Percentiles rank a stretch among this genome's conserved stretches.
Conservation (phyloP, 352 stramenopile species). For the Phytophthora lateralis region DNA sequence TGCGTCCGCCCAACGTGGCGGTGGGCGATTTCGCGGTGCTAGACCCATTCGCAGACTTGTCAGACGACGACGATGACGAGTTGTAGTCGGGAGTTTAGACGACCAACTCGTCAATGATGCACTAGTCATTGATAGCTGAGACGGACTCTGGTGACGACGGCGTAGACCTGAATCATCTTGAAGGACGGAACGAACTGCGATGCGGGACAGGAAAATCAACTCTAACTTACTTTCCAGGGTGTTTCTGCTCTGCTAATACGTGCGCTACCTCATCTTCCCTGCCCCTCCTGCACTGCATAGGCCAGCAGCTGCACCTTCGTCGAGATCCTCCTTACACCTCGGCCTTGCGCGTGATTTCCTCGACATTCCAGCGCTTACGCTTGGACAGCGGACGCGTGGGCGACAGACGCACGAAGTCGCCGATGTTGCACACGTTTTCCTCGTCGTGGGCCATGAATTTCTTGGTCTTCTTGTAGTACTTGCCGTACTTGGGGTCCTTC, state of each 20-base stretch:
- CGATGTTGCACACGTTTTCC: slow-evolving; percentile 92
- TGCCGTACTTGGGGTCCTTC: slow-evolving; percentile 95
- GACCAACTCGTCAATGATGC: background rate
- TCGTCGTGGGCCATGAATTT: slow-evolving; percentile 99
- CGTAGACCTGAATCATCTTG: slow-evolving; percentile 1
- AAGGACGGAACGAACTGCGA: slow-evolving; percentile 24
- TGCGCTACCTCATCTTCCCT: slow-evolving; percentile 3
- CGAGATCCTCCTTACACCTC: slow-evolving; percentile 60
- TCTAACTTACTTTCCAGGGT: slow-evolving; percentile 61
- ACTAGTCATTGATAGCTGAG: background rate
- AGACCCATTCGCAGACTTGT: slow-evolving; percentile 79
- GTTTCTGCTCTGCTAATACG: slow-evolving; percentile 36
- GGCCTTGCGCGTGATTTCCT: slow-evolving; percentile 89
- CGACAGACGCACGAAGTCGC: slow-evolving; percentile 84
- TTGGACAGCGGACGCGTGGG: slow-evolving; percentile 84
- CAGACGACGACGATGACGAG: slow-evolving; percentile 81
- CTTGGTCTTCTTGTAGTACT: slow-evolving; percentile 95
- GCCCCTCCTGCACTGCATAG: background rate
- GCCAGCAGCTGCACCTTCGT: background rate
- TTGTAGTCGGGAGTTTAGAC: too few relatives aligned
- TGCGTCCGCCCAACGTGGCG: slow-evolving; percentile 93
- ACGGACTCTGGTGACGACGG: background rate
- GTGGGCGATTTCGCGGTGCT: slow-evolving; percentile 93
- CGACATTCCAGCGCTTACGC: slow-evolving; percentile 89
- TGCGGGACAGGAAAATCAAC: slow-evolving; percentile 33